Percentiles rank a stretch among this genome's conserved stretches.
These are phyloP conservation scores for Cantharellus cinnabarinus DNA, from an alignment of 768 basidiomycete species.

Conservation along the genomic window DNA sequence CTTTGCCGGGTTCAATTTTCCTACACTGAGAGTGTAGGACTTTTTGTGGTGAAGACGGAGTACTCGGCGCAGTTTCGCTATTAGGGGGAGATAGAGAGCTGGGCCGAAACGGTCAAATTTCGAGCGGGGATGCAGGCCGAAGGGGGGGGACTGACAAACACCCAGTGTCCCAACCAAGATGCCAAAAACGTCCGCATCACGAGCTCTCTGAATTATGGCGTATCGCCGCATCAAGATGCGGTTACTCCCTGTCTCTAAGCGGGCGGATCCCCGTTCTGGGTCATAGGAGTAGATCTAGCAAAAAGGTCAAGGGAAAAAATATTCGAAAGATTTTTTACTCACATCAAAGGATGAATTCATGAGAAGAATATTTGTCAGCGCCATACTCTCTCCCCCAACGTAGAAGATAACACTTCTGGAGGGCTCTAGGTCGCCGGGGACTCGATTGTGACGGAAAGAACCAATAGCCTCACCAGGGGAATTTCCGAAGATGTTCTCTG, in stretches of 20 bases:
- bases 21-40: conserved; percentile 85
- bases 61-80: conserved; percentile 55
- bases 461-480: neutral
- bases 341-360: conserved; percentile 52
- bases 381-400: conserved; percentile 63
- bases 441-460: neutral
- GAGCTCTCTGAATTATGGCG: conserved; percentile 64
- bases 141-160: conserved; percentile 34
- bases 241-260: conserved; percentile 48
- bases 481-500: no score
- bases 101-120: conserved; percentile 11
- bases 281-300: conserved; percentile 59
- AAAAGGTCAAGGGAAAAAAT: neutral
- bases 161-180: conserved; percentile 90
- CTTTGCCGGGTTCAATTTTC: conserved; percentile 86
- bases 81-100: conserved; percentile 69
- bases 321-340: conserved; percentile 9
- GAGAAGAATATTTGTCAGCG: conserved; percentile 69
- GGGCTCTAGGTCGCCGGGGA: conserved; percentile 1
- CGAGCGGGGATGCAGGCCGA: conserved; percentile 35
- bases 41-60: conserved; percentile 59
- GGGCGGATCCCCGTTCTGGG: conserved; percentile 27
- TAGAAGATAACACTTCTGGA: conserved; percentile 28
- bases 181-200: conserved; percentile 85
- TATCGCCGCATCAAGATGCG: conserved; percentile 79